Conservation (phyloP, 202 grass and related monocot genomes). For the Schoenoplectus triqueter region DNA sequence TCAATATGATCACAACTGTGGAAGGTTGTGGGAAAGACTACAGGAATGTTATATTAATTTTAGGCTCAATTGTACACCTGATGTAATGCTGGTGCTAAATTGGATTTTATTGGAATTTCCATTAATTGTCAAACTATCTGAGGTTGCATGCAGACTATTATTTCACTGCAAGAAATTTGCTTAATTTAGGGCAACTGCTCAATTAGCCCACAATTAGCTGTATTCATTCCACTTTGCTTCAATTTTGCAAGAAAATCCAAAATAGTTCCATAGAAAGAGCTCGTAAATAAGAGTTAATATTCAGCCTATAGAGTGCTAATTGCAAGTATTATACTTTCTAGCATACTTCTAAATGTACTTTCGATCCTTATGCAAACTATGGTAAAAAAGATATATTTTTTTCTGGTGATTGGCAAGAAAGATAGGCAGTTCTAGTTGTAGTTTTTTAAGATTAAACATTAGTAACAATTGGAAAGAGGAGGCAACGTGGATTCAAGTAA, state of each 20-base stretch:
- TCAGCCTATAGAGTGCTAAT: neutral
- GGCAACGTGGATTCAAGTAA: too few relatives aligned
- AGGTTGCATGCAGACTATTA: neutral
- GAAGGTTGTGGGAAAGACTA: neutral
- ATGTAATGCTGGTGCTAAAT: neutral
- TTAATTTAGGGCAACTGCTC: neutral
- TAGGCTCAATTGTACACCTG: neutral
- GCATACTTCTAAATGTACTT: too few relatives aligned
- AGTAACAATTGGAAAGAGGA: too few relatives aligned
- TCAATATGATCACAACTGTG: neutral
- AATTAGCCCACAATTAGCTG: neutral
- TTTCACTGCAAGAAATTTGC: neutral
- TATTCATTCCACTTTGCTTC: neutral
- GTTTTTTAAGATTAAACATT: too few relatives aligned
- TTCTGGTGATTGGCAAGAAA: too few relatives aligned
- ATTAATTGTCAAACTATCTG: neutral
- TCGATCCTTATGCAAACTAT: too few relatives aligned
- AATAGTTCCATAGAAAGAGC: neutral
- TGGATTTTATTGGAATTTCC: slow-evolving; percentile 1
- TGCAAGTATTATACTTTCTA: neutral
- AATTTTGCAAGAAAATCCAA: neutral
- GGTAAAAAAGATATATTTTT: too few relatives aligned
- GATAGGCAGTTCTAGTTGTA: too few relatives aligned
- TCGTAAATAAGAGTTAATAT: neutral
- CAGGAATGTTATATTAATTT: neutral